phyloP scores from a whole-genome alignment of 805 yeast species.

The Candida ulmi region DNA sequence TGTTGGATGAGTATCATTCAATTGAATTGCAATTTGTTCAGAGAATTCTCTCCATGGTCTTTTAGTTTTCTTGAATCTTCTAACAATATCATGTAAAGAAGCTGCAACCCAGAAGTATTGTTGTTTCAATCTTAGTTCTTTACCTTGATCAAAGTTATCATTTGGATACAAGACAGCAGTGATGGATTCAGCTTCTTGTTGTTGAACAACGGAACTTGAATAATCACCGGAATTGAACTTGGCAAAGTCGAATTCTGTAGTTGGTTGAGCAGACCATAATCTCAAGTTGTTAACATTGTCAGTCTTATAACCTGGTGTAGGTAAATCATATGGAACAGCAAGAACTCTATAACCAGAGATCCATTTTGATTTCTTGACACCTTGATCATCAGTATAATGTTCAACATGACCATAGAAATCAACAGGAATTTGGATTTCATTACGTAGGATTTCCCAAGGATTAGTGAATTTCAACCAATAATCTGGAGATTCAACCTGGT shows the following conservation, averaged over 20 bases:
- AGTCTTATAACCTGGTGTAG: constrained; percentile 87
- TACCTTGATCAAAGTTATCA: constrained; percentile 88
- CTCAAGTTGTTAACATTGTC: constrained; percentile 82
- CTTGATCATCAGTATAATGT: constrained; percentile 38
- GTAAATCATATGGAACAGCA: constrained; percentile 88
- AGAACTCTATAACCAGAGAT: constrained; percentile 83
- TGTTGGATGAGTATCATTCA: constrained; percentile 94
- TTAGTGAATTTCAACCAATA: constrained; percentile 86
- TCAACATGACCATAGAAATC: constrained; percentile 75
- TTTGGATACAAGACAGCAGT: constrained; percentile 92
- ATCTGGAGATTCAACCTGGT: constrained; percentile 92
- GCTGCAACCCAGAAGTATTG: constrained; percentile 98
- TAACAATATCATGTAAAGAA: constrained; percentile 81
- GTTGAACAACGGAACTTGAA: constrained; percentile 73
- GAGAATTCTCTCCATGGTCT: constrained; percentile 80
- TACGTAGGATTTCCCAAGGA: constrained; percentile 91
- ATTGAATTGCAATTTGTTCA: constrained; percentile 83
- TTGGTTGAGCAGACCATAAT: constrained; percentile 86
- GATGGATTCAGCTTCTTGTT: constrained; percentile 86
- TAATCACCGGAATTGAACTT: constrained; percentile 92
- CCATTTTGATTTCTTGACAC: constrained; percentile 68
- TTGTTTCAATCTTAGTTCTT: constrained; percentile 87
- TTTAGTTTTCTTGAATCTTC: constrained; percentile 78
- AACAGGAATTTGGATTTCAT: constrained; percentile 83
- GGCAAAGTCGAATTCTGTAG: constrained; percentile 84